A percentile compares a stretch with the other conserved stretches of the same genome.
phyloP scores from a whole-genome alignment of 441 rosid genomes.

The Erodium chrysanthum region DNA sequence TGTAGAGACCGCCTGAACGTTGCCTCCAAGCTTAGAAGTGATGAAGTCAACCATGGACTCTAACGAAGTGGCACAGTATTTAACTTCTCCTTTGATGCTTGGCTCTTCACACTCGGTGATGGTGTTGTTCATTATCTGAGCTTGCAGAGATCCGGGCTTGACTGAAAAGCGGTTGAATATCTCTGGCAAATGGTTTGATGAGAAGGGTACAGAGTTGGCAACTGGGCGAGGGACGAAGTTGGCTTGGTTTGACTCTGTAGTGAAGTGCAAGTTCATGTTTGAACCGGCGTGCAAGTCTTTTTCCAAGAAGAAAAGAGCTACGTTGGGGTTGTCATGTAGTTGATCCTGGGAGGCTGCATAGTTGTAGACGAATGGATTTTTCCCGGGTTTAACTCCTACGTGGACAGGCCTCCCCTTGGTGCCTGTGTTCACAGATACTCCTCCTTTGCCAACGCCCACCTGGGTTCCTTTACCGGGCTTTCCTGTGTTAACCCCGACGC shows the following conservation, averaged over 20 bases:
- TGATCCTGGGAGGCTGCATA: neutral
- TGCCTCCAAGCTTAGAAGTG: slow-evolving; percentile 19
- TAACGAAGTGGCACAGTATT: slow-evolving; percentile 26
- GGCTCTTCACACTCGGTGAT: slow-evolving; percentile 23
- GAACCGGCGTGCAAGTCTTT: neutral
- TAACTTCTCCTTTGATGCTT: slow-evolving; percentile 23
- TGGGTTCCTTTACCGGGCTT: slow-evolving; percentile 24
- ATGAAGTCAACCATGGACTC: slow-evolving; percentile 26
- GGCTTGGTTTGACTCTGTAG: slow-evolving; percentile 10
- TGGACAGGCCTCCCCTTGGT: neutral
- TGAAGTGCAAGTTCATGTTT: slow-evolving; percentile 6
- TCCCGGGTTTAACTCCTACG: neutral
- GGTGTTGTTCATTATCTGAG: slow-evolving; percentile 18
- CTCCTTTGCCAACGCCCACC: slow-evolving; percentile 1
- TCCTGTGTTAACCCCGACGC: too few species aligned
- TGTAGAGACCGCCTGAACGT: slow-evolving; percentile 20
- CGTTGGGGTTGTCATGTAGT: neutral
- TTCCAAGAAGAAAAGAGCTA: neutral
- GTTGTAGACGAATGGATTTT: neutral
- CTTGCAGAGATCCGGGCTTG: slow-evolving; percentile 19
- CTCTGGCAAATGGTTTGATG: slow-evolving; percentile 19
- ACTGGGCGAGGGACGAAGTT: slow-evolving; percentile 22
- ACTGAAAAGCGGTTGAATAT: slow-evolving; percentile 14
- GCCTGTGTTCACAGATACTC: neutral
- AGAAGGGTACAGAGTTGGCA: slow-evolving; percentile 22